Percentiles rank a stretch among this genome's conserved stretches.
phyloP scores from a whole-genome alignment of 2,329 filamentous ascomycete species.

The Cadophora luteo-olivacea region DNA sequence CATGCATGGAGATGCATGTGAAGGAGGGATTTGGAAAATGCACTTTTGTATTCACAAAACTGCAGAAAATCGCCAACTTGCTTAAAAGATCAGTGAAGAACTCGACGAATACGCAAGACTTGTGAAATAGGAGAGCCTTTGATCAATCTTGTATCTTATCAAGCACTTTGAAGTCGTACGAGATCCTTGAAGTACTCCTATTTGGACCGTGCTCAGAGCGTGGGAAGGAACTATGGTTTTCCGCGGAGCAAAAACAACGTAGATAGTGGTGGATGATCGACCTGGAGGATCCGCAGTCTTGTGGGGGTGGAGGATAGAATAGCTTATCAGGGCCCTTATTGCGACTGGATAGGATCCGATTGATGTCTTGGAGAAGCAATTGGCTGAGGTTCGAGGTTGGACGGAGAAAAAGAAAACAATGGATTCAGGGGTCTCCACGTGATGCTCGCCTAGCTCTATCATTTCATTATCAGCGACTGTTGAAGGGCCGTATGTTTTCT shows the following conservation, averaged over 20 bases:
- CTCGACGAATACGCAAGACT: background rate
- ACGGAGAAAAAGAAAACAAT: conserved; percentile 1
- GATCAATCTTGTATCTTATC: background rate
- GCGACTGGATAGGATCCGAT: background rate
- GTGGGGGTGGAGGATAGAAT: background rate
- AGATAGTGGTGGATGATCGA: background rate
- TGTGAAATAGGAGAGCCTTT: background rate
- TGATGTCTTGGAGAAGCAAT: background rate
- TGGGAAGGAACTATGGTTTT: background rate
- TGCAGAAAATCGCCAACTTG: background rate
- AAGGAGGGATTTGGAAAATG: background rate
- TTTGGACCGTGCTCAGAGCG: background rate
- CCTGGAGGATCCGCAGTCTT: background rate
- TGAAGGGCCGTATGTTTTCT: background rate
- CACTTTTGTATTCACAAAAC: background rate
- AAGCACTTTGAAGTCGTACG: background rate
- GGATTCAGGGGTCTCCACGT: background rate
- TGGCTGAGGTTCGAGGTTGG: background rate
- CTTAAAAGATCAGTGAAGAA: background rate
- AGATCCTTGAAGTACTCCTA: background rate
- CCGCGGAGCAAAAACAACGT: background rate
- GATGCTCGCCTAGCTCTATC: background rate
- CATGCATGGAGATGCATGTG: background rate
- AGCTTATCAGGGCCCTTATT: no score
- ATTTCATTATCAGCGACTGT: background rate